Base-by-base conservation (phyloP, 2,329 filamentous ascomycete genomes). In the Microsporum ferrugineum region DNA sequence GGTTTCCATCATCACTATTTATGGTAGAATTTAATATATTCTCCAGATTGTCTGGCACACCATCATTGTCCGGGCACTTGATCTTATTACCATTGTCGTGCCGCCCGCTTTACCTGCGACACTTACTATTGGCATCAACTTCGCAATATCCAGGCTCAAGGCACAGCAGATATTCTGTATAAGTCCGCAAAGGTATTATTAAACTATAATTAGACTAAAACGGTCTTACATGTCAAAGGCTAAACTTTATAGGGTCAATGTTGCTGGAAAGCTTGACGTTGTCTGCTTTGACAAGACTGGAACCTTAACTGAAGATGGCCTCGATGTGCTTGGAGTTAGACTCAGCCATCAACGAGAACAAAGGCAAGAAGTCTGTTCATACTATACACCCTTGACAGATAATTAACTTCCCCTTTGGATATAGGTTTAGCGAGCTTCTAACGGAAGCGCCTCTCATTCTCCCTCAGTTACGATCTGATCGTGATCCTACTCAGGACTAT, bases 21-120 rank as follows among this genome's bases (percentile, higher is more conserved):
- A 29, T 12, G 8, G 12, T 5, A 14, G 41, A 51, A 27, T 7
- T 5, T 36, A 58, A 53, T 33, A 12, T 60, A 6, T 62, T 8
- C 8, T 12, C 31, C 27, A 84, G 58, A 78, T 99, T 57, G 85
- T 86, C 27, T 95, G 89, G 89, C 88, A 95, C 72, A 77, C 96
- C 57, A 96, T 99, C 64, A 83, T 99, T 64, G 86, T 97, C 27
- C 85, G 94, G 67, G 94, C 94, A 0, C 79, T 99, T 53, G 94
- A 99, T 77, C 76, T 99, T 61, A 96, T 99, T 68, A 99, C 94
- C 1, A 99, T 99, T 65, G 91, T 97, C 7, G 94, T 99, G 0
- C 94, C 94, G 14, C 94, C 94, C 17, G 94, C 94, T 6, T 79
- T 99, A 5, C 95, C 94, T 0, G 94, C 94, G 1, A 99, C 94